These are phyloP conservation scores for Aspergillus affinis DNA, from an alignment of 495 filamentous ascomycete species.

Conservation along the genomic window DNA sequence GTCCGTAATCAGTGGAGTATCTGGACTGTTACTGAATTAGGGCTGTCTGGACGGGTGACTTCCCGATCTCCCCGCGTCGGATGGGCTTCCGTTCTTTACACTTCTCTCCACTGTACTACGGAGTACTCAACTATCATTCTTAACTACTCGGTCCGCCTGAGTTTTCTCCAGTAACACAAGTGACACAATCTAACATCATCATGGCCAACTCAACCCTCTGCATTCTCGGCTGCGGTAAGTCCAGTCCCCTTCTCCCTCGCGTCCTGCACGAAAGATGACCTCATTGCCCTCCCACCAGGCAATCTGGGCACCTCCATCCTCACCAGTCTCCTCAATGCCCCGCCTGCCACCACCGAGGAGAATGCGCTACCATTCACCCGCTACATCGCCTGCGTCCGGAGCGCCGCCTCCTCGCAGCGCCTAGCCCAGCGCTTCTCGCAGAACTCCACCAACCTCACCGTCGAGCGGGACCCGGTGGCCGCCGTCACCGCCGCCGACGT, in stretches of 20 bases:
- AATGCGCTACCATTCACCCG: constrained; percentile 19
- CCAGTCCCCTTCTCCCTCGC: not conserved
- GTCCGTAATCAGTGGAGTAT: too few species aligned
- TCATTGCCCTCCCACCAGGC: constrained; percentile 24
- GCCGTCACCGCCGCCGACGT: constrained; percentile 27
- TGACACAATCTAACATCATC: constrained; percentile 6
- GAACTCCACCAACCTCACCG: constrained; percentile 18
- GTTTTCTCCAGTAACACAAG: too few species aligned
- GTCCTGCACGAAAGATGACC: not conserved
- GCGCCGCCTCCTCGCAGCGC: constrained; percentile 22
- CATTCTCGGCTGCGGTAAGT: constrained; percentile 39
- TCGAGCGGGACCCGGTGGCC: constrained; percentile 21
- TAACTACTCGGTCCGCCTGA: too few species aligned
- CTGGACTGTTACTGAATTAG: too few species aligned
- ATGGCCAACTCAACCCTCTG: constrained; percentile 24
- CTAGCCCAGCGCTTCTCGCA: constrained; percentile 9
- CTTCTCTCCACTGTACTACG: too few species aligned
- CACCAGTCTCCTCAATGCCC: constrained; percentile 25
- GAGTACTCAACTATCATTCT: too few species aligned
- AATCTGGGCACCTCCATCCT: constrained; percentile 41
- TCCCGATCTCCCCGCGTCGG: too few species aligned
- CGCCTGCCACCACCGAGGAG: constrained; percentile 2
- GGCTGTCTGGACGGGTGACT: too few species aligned
- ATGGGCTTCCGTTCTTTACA: too few species aligned
- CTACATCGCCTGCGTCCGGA: constrained; percentile 37